Base-by-base conservation (phyloP, 768 basidiomycete species). In the Baorangia bicolor region DNA sequence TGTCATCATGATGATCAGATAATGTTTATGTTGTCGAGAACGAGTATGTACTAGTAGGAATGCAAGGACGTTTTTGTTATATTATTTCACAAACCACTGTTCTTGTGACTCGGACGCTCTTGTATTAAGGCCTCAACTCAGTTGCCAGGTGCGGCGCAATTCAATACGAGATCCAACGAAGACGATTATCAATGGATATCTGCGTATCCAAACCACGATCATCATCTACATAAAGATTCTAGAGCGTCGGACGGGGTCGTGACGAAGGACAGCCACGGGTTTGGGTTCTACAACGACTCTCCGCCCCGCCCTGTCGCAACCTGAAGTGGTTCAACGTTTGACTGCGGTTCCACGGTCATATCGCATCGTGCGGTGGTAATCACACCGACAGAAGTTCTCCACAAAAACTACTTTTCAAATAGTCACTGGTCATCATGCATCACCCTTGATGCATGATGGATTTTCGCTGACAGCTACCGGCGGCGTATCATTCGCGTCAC, bases 341-440 rank as follows among this genome's bases (percentile, higher is more conserved):
- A 58, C 57, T 58, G 57, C 56, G 58, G 58, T 44, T 49, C 58
- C 51, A 59, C 58, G 58, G 38, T 60, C 47, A 60, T 60, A 60
- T 60, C 58, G 57, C 57, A 38, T 25, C 7, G 16, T 34, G 23
- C 13, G 27, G 48, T 35, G 44, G 44, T 56, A 31, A 57, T 57
- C 31, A 16, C 33, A 18, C 33, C 33, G 14, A 51, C 30, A 18
- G 20, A 33, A 30, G 30, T 21, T 54, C 52, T 21, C 35, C 34
- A 53, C 35, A n/a, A 33, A 14, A 31, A 31, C n/a, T 20, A 2
- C 27, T 4, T n/a, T 21, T 30, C 49, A 27, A 39, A 38, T 14
- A 20, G 21, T 8, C 25, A 16, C 14, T 20, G 14, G 16, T 11
- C 34, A 5, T n/a, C 18, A 11, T 43, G n/a, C 20, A 23, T n/a